Base-by-base conservation (phyloP, 495 filamentous ascomycete genomes). In the Amniculicola lignicola region DNA sequence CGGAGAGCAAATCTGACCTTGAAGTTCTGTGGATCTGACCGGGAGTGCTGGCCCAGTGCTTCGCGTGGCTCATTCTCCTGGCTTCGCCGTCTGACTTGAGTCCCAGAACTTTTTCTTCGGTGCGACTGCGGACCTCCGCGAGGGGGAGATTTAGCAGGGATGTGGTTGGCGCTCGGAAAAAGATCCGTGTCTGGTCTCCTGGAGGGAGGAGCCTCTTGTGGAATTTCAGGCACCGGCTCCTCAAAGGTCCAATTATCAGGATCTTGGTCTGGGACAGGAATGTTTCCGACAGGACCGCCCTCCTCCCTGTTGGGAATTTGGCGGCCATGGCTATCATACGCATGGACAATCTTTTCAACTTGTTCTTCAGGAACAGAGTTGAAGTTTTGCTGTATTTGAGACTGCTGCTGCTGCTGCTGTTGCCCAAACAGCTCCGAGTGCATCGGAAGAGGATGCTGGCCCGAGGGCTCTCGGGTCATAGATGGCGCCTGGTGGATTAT, bases 201-300 rank as follows among this genome's bases (percentile, higher is more conserved):
- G 16, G 77, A 75, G 53, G 75, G 80, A 68, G 23, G 79, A 59
- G 31, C 66, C 29, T 61, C 73, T 37, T 77, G 80, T 54, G 68
- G 69, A 39, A 76, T 65, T 22, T 82, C 71, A 0, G 69, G 23
- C 71, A 51, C 73, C 14, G 77, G 75, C 48, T 97, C 92, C 54
- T 89, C 88, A 65, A 98, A 98, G 67, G 93, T 89, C 93, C 93
- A 98, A 10, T 79, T 86, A 69, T 95, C 91, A 4, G 77, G 67
- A 55, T 93, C 86, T 24, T 69, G 69, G 18, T 60, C 54, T 4
- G 59, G 41, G 6, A 43, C 40, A 21, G 65, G 63, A 12, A 54
- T 45, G 24, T 33, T 38, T 5, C 24, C 21, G 12, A 42, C 27
- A n/a, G n/a, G n/a, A 22, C 68, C 60, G n/a, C 78, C 75, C 21